A percentile compares a stretch with the other conserved stretches of the same genome.
These are phyloP conservation scores for Cerrena zonata DNA, from an alignment of 1,284 basidiomycete genomes.

Conservation along the genomic window DNA sequence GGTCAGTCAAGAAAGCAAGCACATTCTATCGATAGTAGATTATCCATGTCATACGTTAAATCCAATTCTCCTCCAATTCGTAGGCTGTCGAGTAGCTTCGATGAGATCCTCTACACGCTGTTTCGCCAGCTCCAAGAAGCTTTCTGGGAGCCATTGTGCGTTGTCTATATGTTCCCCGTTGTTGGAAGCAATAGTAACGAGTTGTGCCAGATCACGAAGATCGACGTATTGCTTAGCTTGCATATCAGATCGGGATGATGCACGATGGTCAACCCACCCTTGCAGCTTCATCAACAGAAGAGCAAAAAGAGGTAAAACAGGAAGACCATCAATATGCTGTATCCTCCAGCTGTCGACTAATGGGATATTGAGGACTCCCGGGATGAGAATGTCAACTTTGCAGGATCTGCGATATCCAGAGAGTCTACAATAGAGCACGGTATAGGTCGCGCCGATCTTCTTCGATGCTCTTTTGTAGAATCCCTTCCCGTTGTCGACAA, in stretches of 20 bases:
- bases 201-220: constrained; percentile 23
- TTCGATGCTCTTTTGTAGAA: constrained; percentile 26
- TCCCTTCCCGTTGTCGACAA: constrained; percentile 12
- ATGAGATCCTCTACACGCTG: constrained; percentile 4
- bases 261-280: constrained; percentile 30
- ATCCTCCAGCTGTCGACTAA: constrained; percentile 18
- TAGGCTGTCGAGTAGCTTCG: constrained; percentile 1
- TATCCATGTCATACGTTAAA: constrained; percentile 9
- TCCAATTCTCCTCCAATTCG: constrained; percentile 10
- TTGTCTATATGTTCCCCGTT: constrained; percentile 8
- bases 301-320: constrained; percentile 26
- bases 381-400: constrained; percentile 34
- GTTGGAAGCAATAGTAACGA: constrained; percentile 19
- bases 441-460: constrained; percentile 21
- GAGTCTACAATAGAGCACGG: constrained; percentile 26
- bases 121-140: constrained; percentile 6
- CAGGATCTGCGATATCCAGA: constrained; percentile 11
- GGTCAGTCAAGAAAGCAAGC: too few species aligned
- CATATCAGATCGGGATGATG: constrained; percentile 17
- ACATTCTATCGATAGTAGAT: too few species aligned
- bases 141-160: constrained; percentile 9
- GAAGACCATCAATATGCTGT: constrained; percentile 14
- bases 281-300: constrained; percentile 31
- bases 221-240: constrained; percentile 27
- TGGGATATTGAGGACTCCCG: constrained; percentile 29